Percentiles rank a stretch among this genome's conserved stretches.
Conservation (phyloP, 257 asterid species). For the Salvia hispanica region DNA sequence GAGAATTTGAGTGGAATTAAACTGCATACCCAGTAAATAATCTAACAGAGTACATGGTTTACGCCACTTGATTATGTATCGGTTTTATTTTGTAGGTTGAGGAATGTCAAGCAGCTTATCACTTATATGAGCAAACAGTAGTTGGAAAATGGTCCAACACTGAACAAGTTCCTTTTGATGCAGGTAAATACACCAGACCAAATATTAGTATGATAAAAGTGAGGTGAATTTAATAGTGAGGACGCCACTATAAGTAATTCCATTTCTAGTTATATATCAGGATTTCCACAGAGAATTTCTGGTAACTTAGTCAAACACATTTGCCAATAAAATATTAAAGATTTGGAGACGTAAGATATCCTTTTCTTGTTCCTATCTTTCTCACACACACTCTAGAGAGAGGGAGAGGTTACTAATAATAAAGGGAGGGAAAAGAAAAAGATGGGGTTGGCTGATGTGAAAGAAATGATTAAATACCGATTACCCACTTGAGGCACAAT, state of each 20-base stretch:
- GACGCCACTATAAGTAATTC: constrained; percentile 8
- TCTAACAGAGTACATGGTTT: constrained; percentile 7
- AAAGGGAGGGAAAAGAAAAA: constrained; percentile 37
- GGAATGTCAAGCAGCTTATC: constrained; percentile 7
- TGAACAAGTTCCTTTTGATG: background rate
- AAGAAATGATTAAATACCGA: constrained; percentile 60
- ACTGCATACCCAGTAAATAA: constrained; percentile 1
- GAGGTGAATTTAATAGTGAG: constrained; percentile 1
- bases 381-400: background rate
- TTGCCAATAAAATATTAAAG: constrained; percentile 35
- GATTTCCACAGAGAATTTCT: constrained; percentile 7
- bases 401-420: background rate
- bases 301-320: constrained; percentile 28
- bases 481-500: constrained; percentile 60
- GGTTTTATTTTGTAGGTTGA: constrained; percentile 14
- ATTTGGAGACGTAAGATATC: constrained; percentile 42
- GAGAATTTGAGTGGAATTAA: constrained; percentile 11
- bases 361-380: constrained; percentile 37
- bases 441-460: constrained; percentile 46
- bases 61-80: constrained; percentile 9
- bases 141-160: constrained; percentile 10
- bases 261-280: constrained; percentile 1
- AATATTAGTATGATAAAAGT: background rate
- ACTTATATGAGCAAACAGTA: constrained; percentile 9
- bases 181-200: background rate